These are phyloP conservation scores for Boechera divaricarpa DNA, from an alignment of 345 rosid genomes.

Conservation along the genomic window DNA sequence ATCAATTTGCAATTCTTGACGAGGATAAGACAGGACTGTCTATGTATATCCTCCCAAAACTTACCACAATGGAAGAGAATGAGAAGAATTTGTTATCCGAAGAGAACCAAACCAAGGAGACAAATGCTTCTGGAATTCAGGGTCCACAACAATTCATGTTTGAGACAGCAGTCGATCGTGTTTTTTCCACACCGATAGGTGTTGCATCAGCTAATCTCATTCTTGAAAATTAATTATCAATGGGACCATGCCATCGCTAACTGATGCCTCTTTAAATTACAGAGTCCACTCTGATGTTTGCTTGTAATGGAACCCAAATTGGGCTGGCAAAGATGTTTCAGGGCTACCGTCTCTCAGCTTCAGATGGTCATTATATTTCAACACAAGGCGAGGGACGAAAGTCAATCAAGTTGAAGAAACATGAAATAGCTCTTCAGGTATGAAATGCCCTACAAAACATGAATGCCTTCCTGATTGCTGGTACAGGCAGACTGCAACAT, in stretches of 20 bases:
- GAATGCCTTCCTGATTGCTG: conserved; percentile 29
- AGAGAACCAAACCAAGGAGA: conserved; percentile 61
- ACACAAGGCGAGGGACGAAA: conserved; percentile 89
- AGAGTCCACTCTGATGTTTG: conserved; percentile 95
- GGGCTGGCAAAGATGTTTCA: conserved; percentile 87
- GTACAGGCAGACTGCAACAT: conserved; percentile 20
- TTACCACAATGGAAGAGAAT: conserved; percentile 58
- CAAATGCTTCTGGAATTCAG: conserved; percentile 64
- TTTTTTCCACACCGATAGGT: conserved; percentile 98
- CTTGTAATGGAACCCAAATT: conserved; percentile 81
- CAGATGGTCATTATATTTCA: conserved; percentile 84
- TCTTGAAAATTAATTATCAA: conserved; percentile 28
- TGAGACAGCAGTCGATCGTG: conserved; percentile 88
- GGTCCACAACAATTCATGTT: conserved; percentile 89
- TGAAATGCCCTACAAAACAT: conserved; percentile 28
- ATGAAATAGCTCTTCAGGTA: conserved; percentile 94
- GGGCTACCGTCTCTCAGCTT: conserved; percentile 70
- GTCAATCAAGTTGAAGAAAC: conserved; percentile 77
- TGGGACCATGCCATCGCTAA: conserved; percentile 42
- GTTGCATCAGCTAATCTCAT: conserved; percentile 42
- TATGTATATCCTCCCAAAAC: conserved; percentile 77
- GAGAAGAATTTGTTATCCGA: conserved; percentile 66
- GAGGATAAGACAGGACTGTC: conserved; percentile 88
- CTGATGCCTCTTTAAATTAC: conserved; percentile 43
- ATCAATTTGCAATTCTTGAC: conserved; percentile 92